Percentiles rank a stretch among this genome's conserved stretches.
Conservation (phyloP, 371 early-diverging fungal genomes). For the Mucor saturninus region DNA sequence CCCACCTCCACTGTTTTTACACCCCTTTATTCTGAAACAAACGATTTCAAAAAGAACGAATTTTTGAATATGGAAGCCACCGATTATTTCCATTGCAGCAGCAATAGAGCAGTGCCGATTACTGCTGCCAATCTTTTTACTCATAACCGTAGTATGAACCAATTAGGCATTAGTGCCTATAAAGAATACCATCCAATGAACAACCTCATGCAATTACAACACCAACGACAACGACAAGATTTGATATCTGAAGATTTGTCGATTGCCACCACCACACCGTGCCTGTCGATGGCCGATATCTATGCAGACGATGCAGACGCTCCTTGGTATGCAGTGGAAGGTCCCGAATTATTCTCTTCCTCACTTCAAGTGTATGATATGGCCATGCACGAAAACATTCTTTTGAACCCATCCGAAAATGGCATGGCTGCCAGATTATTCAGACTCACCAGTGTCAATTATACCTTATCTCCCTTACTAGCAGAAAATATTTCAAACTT, state of each 20-base stretch:
- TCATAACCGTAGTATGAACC: conserved; percentile 22
- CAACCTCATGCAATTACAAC: background rate
- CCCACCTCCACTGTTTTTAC: conserved; percentile 22
- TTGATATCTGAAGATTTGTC: conserved; percentile 20
- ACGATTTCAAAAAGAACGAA: background rate
- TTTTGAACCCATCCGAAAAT: conserved; percentile 68
- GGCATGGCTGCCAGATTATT: conserved; percentile 83
- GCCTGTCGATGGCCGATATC: conserved; percentile 17
- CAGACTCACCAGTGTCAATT: conserved; percentile 76
- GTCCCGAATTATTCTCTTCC: conserved; percentile 18
- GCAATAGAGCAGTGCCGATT: conserved; percentile 16
- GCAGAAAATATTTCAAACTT: conserved; percentile 77
- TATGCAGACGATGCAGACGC: conserved; percentile 40
- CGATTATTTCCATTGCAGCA: conserved; percentile 13
- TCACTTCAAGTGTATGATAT: conserved; percentile 1
- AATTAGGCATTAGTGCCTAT: conserved; percentile 7
- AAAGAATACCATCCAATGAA: conserved; percentile 16
- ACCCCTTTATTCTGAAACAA: background rate
- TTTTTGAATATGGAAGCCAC: background rate
- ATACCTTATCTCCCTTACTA: conserved; percentile 79
- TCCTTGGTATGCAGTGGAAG: conserved; percentile 47
- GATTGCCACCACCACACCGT: conserved; percentile 13
- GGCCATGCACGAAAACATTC: conserved; percentile 17
- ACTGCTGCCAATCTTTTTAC: conserved; percentile 28
- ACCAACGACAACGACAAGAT: conserved; percentile 9